Evolutionary conservation across 1,139 yeast species (phyloP), one percentile per base, ranked within the genome.

Genomic region (Candida tropicalis): DNA sequence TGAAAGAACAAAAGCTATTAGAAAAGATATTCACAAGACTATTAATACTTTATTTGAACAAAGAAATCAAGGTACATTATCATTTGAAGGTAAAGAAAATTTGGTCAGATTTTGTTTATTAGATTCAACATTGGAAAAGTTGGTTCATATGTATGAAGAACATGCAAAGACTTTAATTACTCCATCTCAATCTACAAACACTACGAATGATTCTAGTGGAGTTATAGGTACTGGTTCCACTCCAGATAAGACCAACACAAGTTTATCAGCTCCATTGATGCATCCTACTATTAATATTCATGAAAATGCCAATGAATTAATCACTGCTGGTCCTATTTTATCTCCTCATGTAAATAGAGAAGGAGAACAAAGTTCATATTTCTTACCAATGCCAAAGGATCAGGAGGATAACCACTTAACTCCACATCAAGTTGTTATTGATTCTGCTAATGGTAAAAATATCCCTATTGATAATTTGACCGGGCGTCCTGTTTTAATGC

Each of bases 351-450:
- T 28, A 5, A 34, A 28, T 33, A 23, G 45, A 28, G 28, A 38
- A 24, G 33, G 39, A 58, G 59, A 47, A 55, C 44, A 40, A 32
- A 24, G 32, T 26, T 42, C 44, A n/a, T 46, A 39, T 31, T 43
- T 43, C 23, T 22, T 51, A 56, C 26, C 31, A n/a, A 3, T 26
- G 6, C 18, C 43, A 22, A 27, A 20, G 15, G n/a, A 18, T 25
- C 18, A 40, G 25, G 42, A 47, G 10, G 66, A 63, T 13, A 65
- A 59, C 35, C 57, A 60, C 4, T 66, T 76, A 42, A 70, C 73
- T 45, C 91, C 91, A 2, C 93, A 84, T 64, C 79, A 78, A 55
- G 87, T 84, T 61, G 90, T 85, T 3, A 68, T 75, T 27, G 87
- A 81, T 39, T 70, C 79, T 0, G 70, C 77, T 16, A 76, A 78